Percentiles rank a stretch among this genome's conserved stretches.
phyloP scores from a whole-genome alignment of 164 flowering plant genomes.

The Chloranthus sessilifolius region DNA sequence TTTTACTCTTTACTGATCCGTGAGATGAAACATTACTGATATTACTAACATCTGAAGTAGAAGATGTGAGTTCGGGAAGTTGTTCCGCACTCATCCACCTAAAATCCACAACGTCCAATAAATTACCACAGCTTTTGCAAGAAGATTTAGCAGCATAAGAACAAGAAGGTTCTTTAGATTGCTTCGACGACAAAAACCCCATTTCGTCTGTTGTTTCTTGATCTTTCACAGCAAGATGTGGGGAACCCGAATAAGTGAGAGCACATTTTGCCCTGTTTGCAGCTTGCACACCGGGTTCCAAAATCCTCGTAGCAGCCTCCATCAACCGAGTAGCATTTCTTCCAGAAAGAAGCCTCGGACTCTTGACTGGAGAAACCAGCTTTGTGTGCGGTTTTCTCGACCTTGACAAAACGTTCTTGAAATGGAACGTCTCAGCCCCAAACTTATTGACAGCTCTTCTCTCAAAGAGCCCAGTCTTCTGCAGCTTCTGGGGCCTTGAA shows the following conservation, averaged over 20 bases:
- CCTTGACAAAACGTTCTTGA: slow-evolving; percentile 48
- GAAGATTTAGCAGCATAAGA: slow-evolving; percentile 22
- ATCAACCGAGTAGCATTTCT: slow-evolving; percentile 56
- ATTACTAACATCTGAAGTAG: slow-evolving; percentile 16
- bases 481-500: slow-evolving; percentile 81
- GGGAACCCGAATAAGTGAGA: slow-evolving; percentile 42
- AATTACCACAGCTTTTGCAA: slow-evolving; percentile 56
- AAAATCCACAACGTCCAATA: slow-evolving; percentile 25
- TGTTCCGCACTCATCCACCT: slow-evolving; percentile 21
- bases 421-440: slow-evolving; percentile 67
- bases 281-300: slow-evolving; percentile 86
- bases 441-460: slow-evolving; percentile 46
- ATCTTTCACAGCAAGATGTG: slow-evolving; percentile 15
- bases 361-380: slow-evolving; percentile 61
- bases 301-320: slow-evolving; percentile 75
- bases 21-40: slow-evolving; percentile 22
- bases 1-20: slow-evolving; percentile 21
- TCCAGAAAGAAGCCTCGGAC: slow-evolving; percentile 49
- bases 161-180: slow-evolving; percentile 15
- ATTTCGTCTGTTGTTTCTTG: slow-evolving; percentile 22
- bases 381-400: slow-evolving; percentile 62
- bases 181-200: slow-evolving; percentile 8
- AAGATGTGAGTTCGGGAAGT: slow-evolving; percentile 12
- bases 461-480: slow-evolving; percentile 60
- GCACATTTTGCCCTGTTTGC: slow-evolving; percentile 47